Base-by-base conservation (phyloP, 169 alveolate genomes). In the Plasmodium cynomolgi region DNA sequence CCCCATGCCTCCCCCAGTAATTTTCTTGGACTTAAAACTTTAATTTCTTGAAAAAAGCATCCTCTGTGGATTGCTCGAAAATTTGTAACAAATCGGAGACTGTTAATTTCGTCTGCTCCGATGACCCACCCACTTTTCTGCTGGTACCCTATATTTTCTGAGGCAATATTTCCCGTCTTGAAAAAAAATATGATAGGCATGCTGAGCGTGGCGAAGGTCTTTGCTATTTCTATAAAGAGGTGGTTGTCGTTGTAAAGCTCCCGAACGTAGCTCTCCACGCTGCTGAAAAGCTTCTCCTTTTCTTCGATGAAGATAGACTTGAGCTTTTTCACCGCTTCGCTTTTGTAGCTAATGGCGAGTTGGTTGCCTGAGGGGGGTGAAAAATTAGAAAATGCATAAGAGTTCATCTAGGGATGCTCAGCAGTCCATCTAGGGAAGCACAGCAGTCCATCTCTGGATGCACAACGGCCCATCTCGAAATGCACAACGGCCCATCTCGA, bases 1-100 rank as follows among this genome's bases (percentile, higher is more conserved):
- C 99, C 99, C 99, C 99, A 99, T 54, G 99, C 98, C 92, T 99
- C 99, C 0, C 99, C 99, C 31, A 99, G 96, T 92, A 99, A 96
- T 96, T 99, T 99, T 93, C 99, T 98, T 29, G 95, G 95, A 26
- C 81, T 41, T 81, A 91, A 81, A n/a, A 73, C 82, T 47, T 91
- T 91, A 29, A 91, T 82, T 17, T 91, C 92, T 82, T 82, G 92
- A 95, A 99, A 99, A 96, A 98, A 99, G 62, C 98, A 98, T 15
- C 99, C 99, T 93, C 99, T 97, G 95, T 99, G 99, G n/a, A 99
- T 98, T 31, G 99, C 98, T 92, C 99, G 97, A 92, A 99, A 99
- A 96, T 99, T 99, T 33, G 99, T 97, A 56, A 99, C 93, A 96
- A 98, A 99, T 90, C 99, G 98, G 93, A 98, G 98, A 92, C 98